Evolutionary conservation across 2,329 filamentous ascomycete genomes (phyloP).

Genomic region (Colletotrichum chrysophilum): DNA sequence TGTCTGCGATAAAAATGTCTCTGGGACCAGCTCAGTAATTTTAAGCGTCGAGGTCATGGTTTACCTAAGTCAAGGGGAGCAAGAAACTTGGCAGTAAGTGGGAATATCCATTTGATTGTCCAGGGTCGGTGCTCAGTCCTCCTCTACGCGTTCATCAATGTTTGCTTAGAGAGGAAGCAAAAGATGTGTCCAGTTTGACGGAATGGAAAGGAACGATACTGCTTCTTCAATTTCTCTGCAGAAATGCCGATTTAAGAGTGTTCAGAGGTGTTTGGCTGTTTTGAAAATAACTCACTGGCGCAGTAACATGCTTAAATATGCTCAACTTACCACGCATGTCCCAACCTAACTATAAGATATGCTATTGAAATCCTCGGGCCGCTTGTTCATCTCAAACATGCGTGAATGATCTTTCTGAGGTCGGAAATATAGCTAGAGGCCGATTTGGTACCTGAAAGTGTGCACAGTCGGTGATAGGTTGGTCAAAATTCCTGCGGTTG

Average conservation of each 20-base stretch:
- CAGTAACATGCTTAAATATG: too few relatives aligned
- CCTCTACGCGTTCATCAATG: not conserved
- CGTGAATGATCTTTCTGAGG: not conserved
- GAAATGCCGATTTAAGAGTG: too few relatives aligned
- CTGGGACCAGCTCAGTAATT: not conserved
- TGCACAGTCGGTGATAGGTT: not conserved
- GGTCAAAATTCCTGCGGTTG: not conserved
- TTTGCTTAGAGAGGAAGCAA: too few relatives aligned
- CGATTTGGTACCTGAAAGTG: too few relatives aligned
- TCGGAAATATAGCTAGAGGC: not conserved
- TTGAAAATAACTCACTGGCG: too few relatives aligned
- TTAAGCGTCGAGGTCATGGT: not conserved
- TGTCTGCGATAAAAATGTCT: not conserved
- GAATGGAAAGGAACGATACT: too few relatives aligned
- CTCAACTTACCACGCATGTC: too few relatives aligned
- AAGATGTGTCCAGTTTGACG: not conserved
- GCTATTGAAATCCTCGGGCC: not conserved
- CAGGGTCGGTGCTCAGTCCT: not conserved
- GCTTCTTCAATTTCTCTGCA: too few relatives aligned
- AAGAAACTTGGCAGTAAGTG: not conserved
- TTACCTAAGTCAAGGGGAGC: not conserved
- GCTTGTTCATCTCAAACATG: rapidly evolving
- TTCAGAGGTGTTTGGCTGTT: too few relatives aligned
- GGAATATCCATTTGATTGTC: not conserved
- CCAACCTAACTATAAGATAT: too few relatives aligned